These are phyloP conservation scores for Tulasnella sp. DNA, from an alignment of 768 basidiomycete species.

Conservation along the genomic window DNA sequence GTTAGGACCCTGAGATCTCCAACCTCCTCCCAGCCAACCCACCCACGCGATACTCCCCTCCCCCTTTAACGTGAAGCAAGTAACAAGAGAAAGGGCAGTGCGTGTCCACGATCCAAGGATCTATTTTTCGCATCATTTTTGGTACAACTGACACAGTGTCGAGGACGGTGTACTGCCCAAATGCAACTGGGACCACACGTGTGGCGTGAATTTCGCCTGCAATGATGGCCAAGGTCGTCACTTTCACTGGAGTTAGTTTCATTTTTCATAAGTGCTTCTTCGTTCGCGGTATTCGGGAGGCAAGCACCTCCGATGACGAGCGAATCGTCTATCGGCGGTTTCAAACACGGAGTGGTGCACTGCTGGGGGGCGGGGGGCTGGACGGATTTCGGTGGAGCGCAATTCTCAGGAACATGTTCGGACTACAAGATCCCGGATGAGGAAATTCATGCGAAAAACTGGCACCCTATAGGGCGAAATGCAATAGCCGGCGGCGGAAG, in stretches of 20 bases:
- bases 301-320: slow-evolving; percentile 5
- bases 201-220: slow-evolving; percentile 12
- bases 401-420: neutral
- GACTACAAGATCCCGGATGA: neutral
- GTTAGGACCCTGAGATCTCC: slow-evolving; percentile 8
- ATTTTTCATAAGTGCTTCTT: neutral
- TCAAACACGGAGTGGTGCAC: neutral
- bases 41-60: no score
- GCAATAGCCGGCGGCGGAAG: slow-evolving; percentile 1
- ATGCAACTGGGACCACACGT: neutral
- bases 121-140: neutral
- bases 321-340: neutral
- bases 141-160: neutral
- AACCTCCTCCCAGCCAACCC: neutral
- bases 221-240: neutral
- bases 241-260: neutral
- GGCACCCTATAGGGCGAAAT: neutral
- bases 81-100: neutral
- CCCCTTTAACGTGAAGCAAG: slow-evolving; percentile 1
- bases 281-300: neutral
- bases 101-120: no score
- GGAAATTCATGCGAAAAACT: neutral
- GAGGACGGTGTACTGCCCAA: neutral
- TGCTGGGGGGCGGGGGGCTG: no score
- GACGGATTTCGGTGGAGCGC: neutral